A percentile compares a stretch with the other conserved stretches of the same genome.
phyloP scores from a whole-genome alignment of 1,284 basidiomycete species.

The Prillingera fragicola region DNA sequence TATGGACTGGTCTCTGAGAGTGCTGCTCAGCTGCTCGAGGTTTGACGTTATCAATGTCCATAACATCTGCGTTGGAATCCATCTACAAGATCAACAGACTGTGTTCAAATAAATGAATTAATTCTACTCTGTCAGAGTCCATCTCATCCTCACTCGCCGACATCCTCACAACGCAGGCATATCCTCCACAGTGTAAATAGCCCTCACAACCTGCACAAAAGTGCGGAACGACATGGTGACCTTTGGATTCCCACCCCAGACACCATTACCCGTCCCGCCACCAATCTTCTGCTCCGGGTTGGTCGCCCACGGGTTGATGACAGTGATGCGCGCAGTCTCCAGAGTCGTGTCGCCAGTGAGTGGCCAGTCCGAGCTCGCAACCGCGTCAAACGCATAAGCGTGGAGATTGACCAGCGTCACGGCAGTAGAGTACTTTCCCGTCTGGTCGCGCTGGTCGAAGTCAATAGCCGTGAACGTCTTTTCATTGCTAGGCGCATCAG shows the following conservation, averaged over 20 bases:
- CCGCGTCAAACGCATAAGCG: constrained; percentile 16
- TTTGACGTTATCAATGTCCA: no score
- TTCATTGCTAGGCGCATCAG: constrained; percentile 7
- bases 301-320: constrained; percentile 21
- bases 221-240: constrained; percentile 11
- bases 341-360: no score
- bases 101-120: no score
- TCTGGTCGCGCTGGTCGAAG: constrained; percentile 20
- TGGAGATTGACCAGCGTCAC: constrained; percentile 15
- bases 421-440: no score
- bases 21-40: no score
- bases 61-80: no score
- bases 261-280: constrained; percentile 6
- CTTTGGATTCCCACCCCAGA: constrained; percentile 6
- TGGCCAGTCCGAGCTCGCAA: constrained; percentile 1
- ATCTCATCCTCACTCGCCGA: no score
- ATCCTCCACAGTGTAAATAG: constrained; percentile 13
- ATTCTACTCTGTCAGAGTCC: no score
- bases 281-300: constrained; percentile 14
- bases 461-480: constrained; percentile 16
- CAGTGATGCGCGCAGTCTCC: constrained; percentile 1
- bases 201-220: constrained; percentile 7
- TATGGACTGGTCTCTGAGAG: no score
- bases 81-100: no score
- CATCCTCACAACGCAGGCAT: constrained; percentile 11